These are phyloP conservation scores for Hansenula lynferdii DNA, from an alignment of 1,139 yeast genomes.

Conservation along the genomic window DNA sequence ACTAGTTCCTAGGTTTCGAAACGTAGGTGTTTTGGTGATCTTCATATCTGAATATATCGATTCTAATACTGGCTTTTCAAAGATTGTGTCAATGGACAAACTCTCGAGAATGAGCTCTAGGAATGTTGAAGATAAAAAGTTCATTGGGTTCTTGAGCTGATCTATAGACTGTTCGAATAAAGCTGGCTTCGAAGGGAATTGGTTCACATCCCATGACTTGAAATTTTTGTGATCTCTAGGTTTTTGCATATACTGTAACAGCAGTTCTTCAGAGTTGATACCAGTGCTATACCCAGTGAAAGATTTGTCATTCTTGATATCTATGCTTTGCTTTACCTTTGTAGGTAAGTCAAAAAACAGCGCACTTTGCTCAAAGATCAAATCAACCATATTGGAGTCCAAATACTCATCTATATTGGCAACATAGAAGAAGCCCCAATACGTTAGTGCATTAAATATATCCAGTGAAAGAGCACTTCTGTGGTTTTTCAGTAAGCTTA, in stretches of 20 bases:
- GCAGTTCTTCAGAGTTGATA: too few relatives aligned
- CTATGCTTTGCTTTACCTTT: constrained; percentile 40
- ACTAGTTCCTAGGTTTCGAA: too few relatives aligned
- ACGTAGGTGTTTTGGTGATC: background rate
- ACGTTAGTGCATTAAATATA: constrained; percentile 42
- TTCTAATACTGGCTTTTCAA: background rate
- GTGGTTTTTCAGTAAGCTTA: constrained; percentile 16
- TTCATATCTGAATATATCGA: background rate
- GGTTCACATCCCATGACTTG: too few relatives aligned
- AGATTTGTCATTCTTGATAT: constrained; percentile 55
- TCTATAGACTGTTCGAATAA: background rate
- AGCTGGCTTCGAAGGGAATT: background rate
- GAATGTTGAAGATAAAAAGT: background rate
- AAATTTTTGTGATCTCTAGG: background rate
- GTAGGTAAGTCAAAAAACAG: constrained; percentile 43
- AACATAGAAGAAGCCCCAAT: constrained; percentile 53
- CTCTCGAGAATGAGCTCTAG: background rate
- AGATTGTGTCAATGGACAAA: background rate
- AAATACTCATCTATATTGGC: constrained; percentile 27
- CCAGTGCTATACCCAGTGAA: constrained; percentile 66
- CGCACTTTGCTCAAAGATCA: constrained; percentile 34
- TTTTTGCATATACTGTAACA: constrained; percentile 1
- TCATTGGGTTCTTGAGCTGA: background rate
- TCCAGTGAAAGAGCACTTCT: constrained; percentile 15
- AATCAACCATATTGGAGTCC: constrained; percentile 31